Conservation (phyloP, 257 asterid genomes). For the Solanum clarkiae region DNA sequence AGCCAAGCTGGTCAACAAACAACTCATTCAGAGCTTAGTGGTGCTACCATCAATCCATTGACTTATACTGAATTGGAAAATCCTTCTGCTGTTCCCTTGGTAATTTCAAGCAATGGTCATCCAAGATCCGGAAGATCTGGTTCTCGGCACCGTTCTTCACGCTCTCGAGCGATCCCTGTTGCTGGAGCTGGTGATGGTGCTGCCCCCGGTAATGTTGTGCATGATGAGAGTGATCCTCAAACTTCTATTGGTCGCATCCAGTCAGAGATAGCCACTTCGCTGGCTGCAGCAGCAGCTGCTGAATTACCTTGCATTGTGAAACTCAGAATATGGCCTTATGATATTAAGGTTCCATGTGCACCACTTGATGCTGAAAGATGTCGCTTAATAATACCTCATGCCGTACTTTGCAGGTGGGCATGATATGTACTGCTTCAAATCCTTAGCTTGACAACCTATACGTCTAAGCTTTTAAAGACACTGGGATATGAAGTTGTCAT, state of each 20-base stretch:
- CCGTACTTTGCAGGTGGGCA: constrained; percentile 87
- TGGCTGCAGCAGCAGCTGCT: constrained; percentile 92
- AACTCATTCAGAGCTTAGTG: constrained; percentile 40
- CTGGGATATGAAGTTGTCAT: neutral
- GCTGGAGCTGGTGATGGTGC: constrained; percentile 34
- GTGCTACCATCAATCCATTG: constrained; percentile 24
- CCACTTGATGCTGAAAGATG: constrained; percentile 59
- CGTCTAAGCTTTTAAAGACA: neutral
- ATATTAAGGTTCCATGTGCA: constrained; percentile 62
- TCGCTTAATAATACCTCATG: constrained; percentile 82
- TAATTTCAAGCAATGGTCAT: constrained; percentile 28
- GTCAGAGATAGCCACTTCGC: constrained; percentile 71
- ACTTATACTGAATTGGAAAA: constrained; percentile 27
- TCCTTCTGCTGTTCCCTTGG: constrained; percentile 29
- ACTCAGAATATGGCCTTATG: constrained; percentile 93
- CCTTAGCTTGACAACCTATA: neutral
- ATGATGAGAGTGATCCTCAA: constrained; percentile 38
- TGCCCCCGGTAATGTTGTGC: constrained; percentile 26
- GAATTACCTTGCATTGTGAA: constrained; percentile 97
- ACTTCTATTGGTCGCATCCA: constrained; percentile 59
- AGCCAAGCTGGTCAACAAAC: constrained; percentile 78
- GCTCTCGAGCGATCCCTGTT: constrained; percentile 28
- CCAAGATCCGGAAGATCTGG: constrained; percentile 66
- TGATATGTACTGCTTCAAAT: neutral
- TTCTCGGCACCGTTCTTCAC: constrained; percentile 56